phyloP scores from a whole-genome alignment of 495 filamentous ascomycete species.

The Thermothielavioides terrestris region DNA sequence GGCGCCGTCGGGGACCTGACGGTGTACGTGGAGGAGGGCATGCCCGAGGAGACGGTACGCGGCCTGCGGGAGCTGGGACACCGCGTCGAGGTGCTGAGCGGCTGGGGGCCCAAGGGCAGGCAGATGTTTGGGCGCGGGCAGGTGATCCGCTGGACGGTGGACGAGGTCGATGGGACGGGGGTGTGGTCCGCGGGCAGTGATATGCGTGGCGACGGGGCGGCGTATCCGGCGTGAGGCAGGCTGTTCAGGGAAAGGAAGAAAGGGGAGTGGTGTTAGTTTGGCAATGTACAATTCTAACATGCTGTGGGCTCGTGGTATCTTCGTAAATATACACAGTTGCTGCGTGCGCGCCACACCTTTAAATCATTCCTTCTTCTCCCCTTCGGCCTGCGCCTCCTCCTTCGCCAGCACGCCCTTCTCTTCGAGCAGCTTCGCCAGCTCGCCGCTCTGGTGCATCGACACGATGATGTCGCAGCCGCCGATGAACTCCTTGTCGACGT shows the following conservation, averaged over 20 bases:
- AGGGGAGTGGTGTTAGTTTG: background rate
- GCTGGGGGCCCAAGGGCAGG: conserved; percentile 57
- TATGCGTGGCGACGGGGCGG: conserved; percentile 77
- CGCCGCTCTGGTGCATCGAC: conserved; percentile 95
- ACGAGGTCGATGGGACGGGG: conserved; percentile 57
- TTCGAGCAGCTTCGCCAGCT: conserved; percentile 82
- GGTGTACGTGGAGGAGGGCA: conserved; percentile 81
- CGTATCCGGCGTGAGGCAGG: conserved; percentile 47
- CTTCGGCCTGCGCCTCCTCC: conserved; percentile 9
- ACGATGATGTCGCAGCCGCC: conserved; percentile 96
- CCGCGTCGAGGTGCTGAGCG: conserved; percentile 56
- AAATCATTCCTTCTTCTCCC: conserved; percentile 22
- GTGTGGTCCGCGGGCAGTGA: conserved; percentile 87
- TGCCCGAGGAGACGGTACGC: conserved; percentile 54
- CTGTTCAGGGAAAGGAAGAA: background rate
- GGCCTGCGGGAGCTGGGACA: conserved; percentile 67
- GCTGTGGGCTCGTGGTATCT: conserved; percentile 4
- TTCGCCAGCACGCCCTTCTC: conserved; percentile 67
- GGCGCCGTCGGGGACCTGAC: conserved; percentile 27
- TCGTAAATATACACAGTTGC: conserved; percentile 1
- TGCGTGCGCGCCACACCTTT: no score
- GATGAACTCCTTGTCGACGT: conserved; percentile 89
- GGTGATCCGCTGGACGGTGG: conserved; percentile 60
- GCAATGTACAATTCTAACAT: conserved; percentile 8
- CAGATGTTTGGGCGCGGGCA: conserved; percentile 83